Evolutionary conservation across 805 yeast genomes (phyloP).

Genomic region (Starmera caribaea): DNA sequence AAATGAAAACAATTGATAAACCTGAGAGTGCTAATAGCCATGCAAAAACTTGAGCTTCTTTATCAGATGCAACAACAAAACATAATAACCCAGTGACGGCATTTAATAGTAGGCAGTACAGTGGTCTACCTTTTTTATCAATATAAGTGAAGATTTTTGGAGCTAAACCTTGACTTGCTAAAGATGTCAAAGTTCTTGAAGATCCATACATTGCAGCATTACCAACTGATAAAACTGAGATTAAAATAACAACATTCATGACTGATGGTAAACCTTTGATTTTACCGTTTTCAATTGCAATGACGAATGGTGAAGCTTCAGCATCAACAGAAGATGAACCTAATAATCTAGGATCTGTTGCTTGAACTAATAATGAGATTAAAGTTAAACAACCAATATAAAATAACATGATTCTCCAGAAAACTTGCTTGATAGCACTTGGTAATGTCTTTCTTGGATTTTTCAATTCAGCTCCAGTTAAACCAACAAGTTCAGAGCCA

Average conservation of each 20-base stretch:
- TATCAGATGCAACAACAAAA: slow-evolving; percentile 33
- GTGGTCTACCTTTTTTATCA: slow-evolving; percentile 42
- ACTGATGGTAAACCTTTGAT: slow-evolving; percentile 27
- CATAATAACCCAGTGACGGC: slow-evolving; percentile 32
- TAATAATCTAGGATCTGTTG: slow-evolving; percentile 25
- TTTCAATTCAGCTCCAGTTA: slow-evolving; percentile 39
- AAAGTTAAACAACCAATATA: slow-evolving; percentile 35
- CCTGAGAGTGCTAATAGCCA: slow-evolving; percentile 45
- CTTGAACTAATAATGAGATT: slow-evolving; percentile 39
- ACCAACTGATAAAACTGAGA: slow-evolving; percentile 35
- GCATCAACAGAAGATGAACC: slow-evolving; percentile 21
- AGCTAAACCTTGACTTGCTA: slow-evolving; percentile 36
- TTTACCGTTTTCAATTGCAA: slow-evolving; percentile 31
- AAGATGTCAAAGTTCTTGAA: slow-evolving; percentile 40
- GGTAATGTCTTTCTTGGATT: slow-evolving; percentile 40
- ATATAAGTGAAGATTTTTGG: slow-evolving; percentile 33
- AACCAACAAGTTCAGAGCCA: slow-evolving; percentile 43
- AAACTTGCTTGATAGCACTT: slow-evolving; percentile 43
- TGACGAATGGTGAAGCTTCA: slow-evolving; percentile 38
- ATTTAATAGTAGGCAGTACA: slow-evolving; percentile 32
- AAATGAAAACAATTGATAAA: slow-evolving; percentile 36
- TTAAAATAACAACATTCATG: slow-evolving; percentile 30
- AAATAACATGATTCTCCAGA: slow-evolving; percentile 43
- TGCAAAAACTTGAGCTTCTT: slow-evolving; percentile 30
- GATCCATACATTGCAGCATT: slow-evolving; percentile 50